phyloP scores from a whole-genome alignment of 2,329 filamentous ascomycete species.

The Aureobasidium melanogenum region DNA sequence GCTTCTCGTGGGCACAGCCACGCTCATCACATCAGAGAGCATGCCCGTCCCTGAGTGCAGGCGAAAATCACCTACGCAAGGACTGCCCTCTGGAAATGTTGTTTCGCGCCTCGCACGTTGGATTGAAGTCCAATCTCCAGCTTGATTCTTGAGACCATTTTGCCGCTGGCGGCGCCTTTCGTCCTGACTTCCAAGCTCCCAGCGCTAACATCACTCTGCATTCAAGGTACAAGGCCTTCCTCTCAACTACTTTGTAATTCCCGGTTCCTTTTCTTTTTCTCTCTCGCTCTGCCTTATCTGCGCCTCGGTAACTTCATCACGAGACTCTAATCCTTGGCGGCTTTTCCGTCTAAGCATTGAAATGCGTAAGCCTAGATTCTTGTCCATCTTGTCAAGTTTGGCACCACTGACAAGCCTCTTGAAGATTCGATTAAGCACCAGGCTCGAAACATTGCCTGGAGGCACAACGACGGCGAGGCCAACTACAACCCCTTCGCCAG shows the following conservation, averaged over 20 bases:
- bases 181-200: background rate
- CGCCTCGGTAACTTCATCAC: constrained; percentile 2
- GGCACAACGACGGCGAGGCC: constrained; percentile 12
- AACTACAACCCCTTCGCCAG: constrained; percentile 17
- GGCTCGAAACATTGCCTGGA: constrained; percentile 15
- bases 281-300: constrained; percentile 5
- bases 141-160: background rate
- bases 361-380: constrained; percentile 14
- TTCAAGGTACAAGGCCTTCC: background rate
- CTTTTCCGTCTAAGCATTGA: background rate
- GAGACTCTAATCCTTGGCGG: background rate
- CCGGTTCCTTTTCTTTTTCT: constrained; percentile 5
- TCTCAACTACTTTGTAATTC: background rate
- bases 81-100: background rate
- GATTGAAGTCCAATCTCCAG: background rate
- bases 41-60: background rate
- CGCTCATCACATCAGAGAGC: constrained; percentile 6
- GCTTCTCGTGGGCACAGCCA: constrained; percentile 8
- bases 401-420: constrained; percentile 6
- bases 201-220: background rate
- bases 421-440: constrained; percentile 16
- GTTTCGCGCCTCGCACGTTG: constrained; percentile 4
- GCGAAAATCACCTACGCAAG: constrained; percentile 8
- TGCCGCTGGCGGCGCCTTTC: background rate
- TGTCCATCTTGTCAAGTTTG: background rate